Conservation (phyloP, 2,329 filamentous ascomycete species). For the Aspergillus ochraceus region DNA sequence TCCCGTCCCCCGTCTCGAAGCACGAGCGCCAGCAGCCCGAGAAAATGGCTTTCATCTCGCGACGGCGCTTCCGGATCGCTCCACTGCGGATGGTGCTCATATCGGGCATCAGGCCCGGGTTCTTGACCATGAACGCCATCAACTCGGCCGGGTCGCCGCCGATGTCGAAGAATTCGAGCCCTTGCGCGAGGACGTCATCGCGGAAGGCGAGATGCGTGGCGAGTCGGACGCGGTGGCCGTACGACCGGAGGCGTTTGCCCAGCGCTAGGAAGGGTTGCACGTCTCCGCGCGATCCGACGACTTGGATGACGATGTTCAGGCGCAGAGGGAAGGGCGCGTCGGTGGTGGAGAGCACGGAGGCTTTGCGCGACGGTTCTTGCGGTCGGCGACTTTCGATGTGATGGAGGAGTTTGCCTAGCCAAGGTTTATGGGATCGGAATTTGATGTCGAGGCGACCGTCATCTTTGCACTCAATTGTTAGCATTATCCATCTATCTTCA, state of each 20-base stretch:
- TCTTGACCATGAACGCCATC: slow-evolving; percentile 91
- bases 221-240: slow-evolving; percentile 70
- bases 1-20: slow-evolving; percentile 73
- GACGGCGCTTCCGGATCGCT: slow-evolving; percentile 72
- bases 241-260: slow-evolving; percentile 64
- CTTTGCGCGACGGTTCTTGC: slow-evolving; percentile 2
- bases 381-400: slow-evolving; percentile 30
- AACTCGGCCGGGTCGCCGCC: slow-evolving; percentile 74
- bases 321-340: slow-evolving; percentile 10
- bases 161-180: slow-evolving; percentile 73
- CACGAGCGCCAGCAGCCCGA: slow-evolving; percentile 85
- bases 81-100: slow-evolving; percentile 74
- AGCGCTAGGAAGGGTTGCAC: slow-evolving; percentile 75
- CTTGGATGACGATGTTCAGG: slow-evolving; percentile 69
- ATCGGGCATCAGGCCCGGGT: slow-evolving; percentile 81
- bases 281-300: slow-evolving; percentile 72
- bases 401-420: slow-evolving; percentile 67
- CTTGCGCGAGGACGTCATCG: slow-evolving; percentile 67
- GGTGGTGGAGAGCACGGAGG: background rate
- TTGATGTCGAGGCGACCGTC: slow-evolving; percentile 79
- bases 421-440: slow-evolving; percentile 64
- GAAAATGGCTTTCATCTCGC: slow-evolving; percentile 76
- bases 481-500: background rate
- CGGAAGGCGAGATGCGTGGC: slow-evolving; percentile 72
- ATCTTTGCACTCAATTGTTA: slow-evolving; percentile 42